A percentile compares a stretch with the other conserved stretches of the same genome.
phyloP scores from a whole-genome alignment of 768 basidiomycete genomes.

The Strobilomyces confusus region DNA sequence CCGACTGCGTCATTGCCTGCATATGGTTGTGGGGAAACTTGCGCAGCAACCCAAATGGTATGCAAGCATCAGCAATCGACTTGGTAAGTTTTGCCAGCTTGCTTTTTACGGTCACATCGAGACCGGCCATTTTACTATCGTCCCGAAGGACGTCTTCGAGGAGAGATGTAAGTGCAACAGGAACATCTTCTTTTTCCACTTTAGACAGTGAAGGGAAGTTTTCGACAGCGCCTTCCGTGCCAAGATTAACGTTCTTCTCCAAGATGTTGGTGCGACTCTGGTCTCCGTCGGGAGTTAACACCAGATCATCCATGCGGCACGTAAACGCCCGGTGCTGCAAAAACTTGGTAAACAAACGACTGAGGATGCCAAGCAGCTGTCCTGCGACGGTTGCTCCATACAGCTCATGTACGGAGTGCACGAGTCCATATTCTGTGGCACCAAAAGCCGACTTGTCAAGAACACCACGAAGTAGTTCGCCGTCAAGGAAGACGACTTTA shows the following conservation, averaged over 20 bases:
- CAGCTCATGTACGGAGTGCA: conserved; percentile 94
- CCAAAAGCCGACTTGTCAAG: conserved; percentile 98
- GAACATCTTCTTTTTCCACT: conserved; percentile 49
- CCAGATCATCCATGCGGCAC: conserved; percentile 97
- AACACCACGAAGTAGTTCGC: conserved; percentile 89
- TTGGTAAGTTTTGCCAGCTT: conserved; percentile 84
- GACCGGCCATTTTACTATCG: conserved; percentile 94
- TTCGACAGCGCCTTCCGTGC: conserved; percentile 85
- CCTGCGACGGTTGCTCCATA: conserved; percentile 91
- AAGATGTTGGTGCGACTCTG: conserved; percentile 63
- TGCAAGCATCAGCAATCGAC: conserved; percentile 81
- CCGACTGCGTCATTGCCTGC: conserved; percentile 98
- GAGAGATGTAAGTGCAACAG: conserved; percentile 54
- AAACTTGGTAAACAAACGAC: conserved; percentile 94
- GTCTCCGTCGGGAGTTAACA: conserved; percentile 82
- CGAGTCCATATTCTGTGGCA: conserved; percentile 91
- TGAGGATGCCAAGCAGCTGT: conserved; percentile 86
- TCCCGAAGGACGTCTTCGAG: conserved; percentile 92
- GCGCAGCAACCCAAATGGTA: conserved; percentile 84
- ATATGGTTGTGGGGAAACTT: conserved; percentile 98
- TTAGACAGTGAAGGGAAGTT: conserved; percentile 75
- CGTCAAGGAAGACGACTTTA: conserved; percentile 85
- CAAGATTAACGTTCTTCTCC: conserved; percentile 61
- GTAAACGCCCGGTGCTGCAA: conserved; percentile 96
- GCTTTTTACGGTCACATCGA: conserved; percentile 89